Evolutionary conservation across 148 eudicot species (phyloP), one percentile per base, ranked within the genome.

Genomic region (Hydrangea macrophylla): DNA sequence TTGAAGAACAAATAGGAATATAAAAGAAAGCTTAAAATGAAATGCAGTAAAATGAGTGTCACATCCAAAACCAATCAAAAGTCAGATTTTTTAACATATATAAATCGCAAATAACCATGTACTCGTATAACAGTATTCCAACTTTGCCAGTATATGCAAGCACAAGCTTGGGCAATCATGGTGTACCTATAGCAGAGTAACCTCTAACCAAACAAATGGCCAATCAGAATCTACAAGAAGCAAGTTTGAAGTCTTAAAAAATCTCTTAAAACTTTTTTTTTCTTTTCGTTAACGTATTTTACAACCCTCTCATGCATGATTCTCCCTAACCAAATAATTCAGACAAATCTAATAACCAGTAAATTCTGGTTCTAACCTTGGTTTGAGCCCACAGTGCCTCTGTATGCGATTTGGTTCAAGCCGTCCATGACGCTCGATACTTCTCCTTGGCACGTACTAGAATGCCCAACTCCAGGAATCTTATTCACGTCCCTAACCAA

Each of bases 391-490:
- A 51, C 70, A 35, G 40, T 6, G 9, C 32, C 36, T 13, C 37
- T 45, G 37, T 37, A 55, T 5, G 54, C 62, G n/a, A 45, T 39
- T 31, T 26, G 54, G 26, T 28, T 39, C 63, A 65, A 50, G 44
- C 58, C 69, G 22, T 51, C 69, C 58, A 23, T 26, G 17, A 53
- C 20, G n/a, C 58, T 51, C 18, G 25, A 13, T 9, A 60, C 45
- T 36, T 60, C 64, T 60, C 18, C 68, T 25, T 64, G 54, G 30
- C 68, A 64, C n/a, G 18, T 57, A 11, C 26, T 4, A 24, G 50
- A 62, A 62, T 68, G 71, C 26, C 26, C 63, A 69, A 58, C 53
- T 45, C 23, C 73, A 44, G 55, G 25, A 22, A 69, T 18, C 20
- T 54, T 30, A 10, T 69, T 42, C 44, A 59, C 62, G 51, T 60